Evolutionary conservation across 352 stramenopile species (phyloP).

Genomic region (Phytophthora ramorum): DNA sequence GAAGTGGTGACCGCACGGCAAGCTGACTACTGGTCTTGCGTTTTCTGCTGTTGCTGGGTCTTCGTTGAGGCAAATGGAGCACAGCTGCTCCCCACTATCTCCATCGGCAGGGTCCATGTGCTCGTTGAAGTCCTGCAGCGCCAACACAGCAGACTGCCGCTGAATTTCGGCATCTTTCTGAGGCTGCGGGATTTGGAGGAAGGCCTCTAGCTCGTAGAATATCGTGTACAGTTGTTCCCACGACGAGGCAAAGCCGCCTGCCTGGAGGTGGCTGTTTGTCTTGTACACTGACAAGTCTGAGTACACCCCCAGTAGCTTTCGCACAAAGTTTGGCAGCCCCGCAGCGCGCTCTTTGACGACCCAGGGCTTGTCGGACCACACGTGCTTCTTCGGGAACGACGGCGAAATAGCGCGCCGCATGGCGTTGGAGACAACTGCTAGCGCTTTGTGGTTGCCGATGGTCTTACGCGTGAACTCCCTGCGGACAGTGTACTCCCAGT

Average conservation of each 20-base stretch:
- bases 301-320: slow-evolving; percentile 55
- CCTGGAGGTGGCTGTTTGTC: slow-evolving; percentile 31
- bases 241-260: slow-evolving; percentile 26
- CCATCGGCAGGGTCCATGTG: neutral
- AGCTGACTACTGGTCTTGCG: slow-evolving; percentile 35
- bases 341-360: slow-evolving; percentile 47
- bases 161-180: slow-evolving; percentile 55
- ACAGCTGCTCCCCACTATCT: slow-evolving; percentile 25
- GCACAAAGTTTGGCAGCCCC: slow-evolving; percentile 55
- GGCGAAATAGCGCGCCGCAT: slow-evolving; percentile 51
- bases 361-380: slow-evolving; percentile 47
- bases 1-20: slow-evolving; percentile 66
- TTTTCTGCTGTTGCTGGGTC: slow-evolving; percentile 33
- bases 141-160: slow-evolving; percentile 49
- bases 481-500: slow-evolving; percentile 44
- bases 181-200: slow-evolving; percentile 54
- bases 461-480: slow-evolving; percentile 37
- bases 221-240: slow-evolving; percentile 37
- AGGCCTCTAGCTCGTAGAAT: slow-evolving; percentile 45
- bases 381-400: slow-evolving; percentile 58
- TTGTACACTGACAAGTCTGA: slow-evolving; percentile 61
- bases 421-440: slow-evolving; percentile 54
- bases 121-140: slow-evolving; percentile 54
- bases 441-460: slow-evolving; percentile 32
- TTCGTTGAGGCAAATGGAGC: slow-evolving; percentile 63